These are phyloP conservation scores for Arctium minus DNA, from an alignment of 129 eudicot species.

Conservation along the genomic window DNA sequence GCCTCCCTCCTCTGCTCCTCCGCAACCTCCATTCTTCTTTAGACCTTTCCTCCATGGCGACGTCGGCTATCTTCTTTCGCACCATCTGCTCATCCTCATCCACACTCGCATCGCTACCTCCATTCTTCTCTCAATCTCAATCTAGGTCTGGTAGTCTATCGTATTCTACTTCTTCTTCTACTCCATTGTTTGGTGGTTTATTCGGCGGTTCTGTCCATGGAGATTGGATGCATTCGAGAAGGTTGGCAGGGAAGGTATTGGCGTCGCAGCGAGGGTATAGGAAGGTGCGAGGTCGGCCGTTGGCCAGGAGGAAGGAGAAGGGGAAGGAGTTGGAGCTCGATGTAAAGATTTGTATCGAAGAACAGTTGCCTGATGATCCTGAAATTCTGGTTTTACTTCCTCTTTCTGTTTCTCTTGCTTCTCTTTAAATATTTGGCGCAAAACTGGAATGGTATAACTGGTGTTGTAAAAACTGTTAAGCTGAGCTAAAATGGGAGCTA, in stretches of 20 bases:
- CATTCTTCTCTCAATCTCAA: background rate
- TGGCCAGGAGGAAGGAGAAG: conserved; percentile 37
- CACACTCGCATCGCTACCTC: conserved; percentile 12
- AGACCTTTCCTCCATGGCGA: conserved; percentile 34
- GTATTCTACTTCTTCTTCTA: conserved; percentile 1
- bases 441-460: background rate
- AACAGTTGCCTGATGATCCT: conserved; percentile 81
- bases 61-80: conserved; percentile 38
- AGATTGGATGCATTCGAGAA: conserved; percentile 35
- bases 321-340: conserved; percentile 73
- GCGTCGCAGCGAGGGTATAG: conserved; percentile 67
- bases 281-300: conserved; percentile 45
- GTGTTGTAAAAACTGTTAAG: background rate
- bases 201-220: background rate
- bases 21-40: conserved; percentile 32
- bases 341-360: conserved; percentile 74
- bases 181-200: conserved; percentile 21
- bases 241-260: conserved; percentile 36
- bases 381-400: conserved; percentile 57
- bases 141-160: background rate
- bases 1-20: conserved; percentile 45
- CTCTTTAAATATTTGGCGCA: background rate
- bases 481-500: too few relatives aligned
- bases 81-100: conserved; percentile 20
- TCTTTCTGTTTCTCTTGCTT: background rate